Base-by-base conservation (phyloP, 768 basidiomycete genomes). In the Rhizopogon vinicolor region DNA sequence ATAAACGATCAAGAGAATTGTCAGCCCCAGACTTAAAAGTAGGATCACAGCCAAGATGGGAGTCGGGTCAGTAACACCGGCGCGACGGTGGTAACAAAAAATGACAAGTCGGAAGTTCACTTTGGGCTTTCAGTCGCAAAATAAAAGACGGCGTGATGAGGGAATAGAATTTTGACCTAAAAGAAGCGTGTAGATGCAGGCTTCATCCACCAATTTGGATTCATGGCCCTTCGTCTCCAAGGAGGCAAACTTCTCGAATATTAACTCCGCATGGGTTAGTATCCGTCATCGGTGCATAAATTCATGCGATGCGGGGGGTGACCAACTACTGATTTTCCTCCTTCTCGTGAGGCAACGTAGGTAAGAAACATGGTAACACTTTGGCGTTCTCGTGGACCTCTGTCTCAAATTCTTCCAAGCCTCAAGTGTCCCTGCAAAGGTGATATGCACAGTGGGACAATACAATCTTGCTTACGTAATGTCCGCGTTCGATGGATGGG, bases 251-350 rank as follows among this genome's bases (percentile, higher is more conserved):
- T 60, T 39, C 48, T 65, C 68, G 69, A 62, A 58, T 59, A 69
- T 58, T 68, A 70, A 64, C 69, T 60, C 68, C 68, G 69, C 67
- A 67, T 44, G 12, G 44, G 50, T 64, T 56, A n/a, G 56, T 39
- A 43, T 57, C 63, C 55, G 54, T 5, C 29, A 51, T 71, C 68
- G 70, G 68, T 62, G 60, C 35, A 61, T 57, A 57, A 57, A 18
- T 45, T 66, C 55, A 16, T 62, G 69, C 70, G 69, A 66, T 56
- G 31, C 56, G 58, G 67, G 35, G 67, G 31, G 35, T 37, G n/a
- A 16, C 22, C 9, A 40, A 16, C 0, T 19, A 45, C 45, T 44
- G 40, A 59, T 55, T 28, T 42, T 60, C 52, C 51, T 51, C 53
- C 63, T 60, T 58, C 53, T 57, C n/a, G 25, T 44, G 42, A 55